Conservation (phyloP, 345 rosid genomes). For the Salix koriyanagi region DNA sequence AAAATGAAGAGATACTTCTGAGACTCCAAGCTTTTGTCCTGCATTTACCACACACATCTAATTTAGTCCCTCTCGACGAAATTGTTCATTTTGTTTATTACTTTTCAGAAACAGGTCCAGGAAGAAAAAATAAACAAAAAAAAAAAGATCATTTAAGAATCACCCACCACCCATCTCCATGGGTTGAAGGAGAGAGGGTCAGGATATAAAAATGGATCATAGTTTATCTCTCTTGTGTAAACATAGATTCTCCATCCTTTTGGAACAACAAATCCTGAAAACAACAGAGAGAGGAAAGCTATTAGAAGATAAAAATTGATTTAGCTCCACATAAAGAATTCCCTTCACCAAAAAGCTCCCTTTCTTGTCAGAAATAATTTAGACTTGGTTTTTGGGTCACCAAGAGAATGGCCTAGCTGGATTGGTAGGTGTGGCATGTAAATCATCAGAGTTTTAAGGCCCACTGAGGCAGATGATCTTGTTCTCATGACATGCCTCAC, state of each 20-base stretch:
- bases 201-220: slow-evolving; percentile 54
- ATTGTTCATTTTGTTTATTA: too few relatives aligned
- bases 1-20: slow-evolving; percentile 56
- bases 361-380: slow-evolving; percentile 35
- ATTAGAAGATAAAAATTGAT: too few relatives aligned
- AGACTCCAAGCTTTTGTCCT: slow-evolving; percentile 69
- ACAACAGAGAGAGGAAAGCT: background rate
- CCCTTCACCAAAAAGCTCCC: slow-evolving; percentile 12
- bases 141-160: background rate
- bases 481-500: slow-evolving; percentile 13
- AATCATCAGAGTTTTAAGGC: slow-evolving; percentile 49
- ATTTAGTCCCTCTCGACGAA: background rate
- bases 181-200: slow-evolving; percentile 74
- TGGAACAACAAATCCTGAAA: slow-evolving; percentile 44
- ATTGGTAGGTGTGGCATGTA: slow-evolving; percentile 55
- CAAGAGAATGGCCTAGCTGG: slow-evolving; percentile 52
- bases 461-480: slow-evolving; percentile 39
- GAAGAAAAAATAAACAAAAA: too few relatives aligned
- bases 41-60: background rate
- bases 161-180: slow-evolving; percentile 76
- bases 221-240: slow-evolving; percentile 68
- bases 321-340: background rate
- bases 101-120: background rate
- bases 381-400: slow-evolving; percentile 30
- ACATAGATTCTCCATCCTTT: slow-evolving; percentile 60